Evolutionary conservation across 2,329 filamentous ascomycete species (phyloP), one percentile per base, ranked within the genome.

Genomic region (Hymenoscyphus occultus): DNA sequence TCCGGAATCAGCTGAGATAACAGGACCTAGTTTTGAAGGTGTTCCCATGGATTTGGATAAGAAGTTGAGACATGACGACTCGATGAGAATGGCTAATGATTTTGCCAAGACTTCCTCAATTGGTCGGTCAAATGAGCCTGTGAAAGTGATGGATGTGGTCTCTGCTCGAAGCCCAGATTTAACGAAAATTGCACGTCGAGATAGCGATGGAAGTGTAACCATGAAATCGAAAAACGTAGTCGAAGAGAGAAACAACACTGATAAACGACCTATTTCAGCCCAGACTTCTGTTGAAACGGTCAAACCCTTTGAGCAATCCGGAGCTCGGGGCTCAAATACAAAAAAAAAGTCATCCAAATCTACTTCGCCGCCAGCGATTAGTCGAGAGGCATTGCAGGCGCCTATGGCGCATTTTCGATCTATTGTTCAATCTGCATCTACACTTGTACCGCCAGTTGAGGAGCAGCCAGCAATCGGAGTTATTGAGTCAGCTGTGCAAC

Each of bases 371-470:
- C 19, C 45, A 51, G 22, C 19, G n/a, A 22, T 10, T n/a, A 68
- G 51, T 59, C 65, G 39, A 59, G 62, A 57, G 66, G 45, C 6
- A 28, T 28, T 51, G 45, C 45, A 51, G 19, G 45, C n/a, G 10
- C 45, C 45, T 10, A 51, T 60, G 28, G 58, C 64, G 54, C 65
- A 64, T 32, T 70, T 69, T 54, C 63, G 65, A 56, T 45, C 66
- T 42, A 65, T 66, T 13, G 60, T 68, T n/a, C 62, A 66, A 32
- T 39, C 61, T 59, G 66, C 67, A 19, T 13, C 65, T 40, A 42
- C 28, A 40, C 5, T 31, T 2, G 45, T 28, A 9, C n/a, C 7
- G 22, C 22, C 45, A 22, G 45, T 51, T 22, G 45, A 51, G 19
- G 45, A 51, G 45, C 19, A 10, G 5, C 56, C 16, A 39, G 3